These are phyloP conservation scores for Melaleuca alternifolia DNA, from an alignment of 345 rosid species.

Conservation along the genomic window DNA sequence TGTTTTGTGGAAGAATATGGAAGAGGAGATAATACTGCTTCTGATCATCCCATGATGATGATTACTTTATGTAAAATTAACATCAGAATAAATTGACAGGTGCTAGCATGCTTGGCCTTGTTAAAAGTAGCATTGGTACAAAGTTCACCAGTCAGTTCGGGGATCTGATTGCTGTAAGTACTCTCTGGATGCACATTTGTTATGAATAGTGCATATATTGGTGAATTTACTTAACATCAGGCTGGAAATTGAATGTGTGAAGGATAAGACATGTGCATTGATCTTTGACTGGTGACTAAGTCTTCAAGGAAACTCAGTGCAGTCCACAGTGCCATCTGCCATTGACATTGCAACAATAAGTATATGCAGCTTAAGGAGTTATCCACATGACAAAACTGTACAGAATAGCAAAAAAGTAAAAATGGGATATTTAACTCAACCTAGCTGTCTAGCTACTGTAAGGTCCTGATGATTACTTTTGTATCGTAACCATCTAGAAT, in stretches of 20 bases:
- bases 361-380: not conserved
- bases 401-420: not conserved
- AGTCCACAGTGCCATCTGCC: not conserved
- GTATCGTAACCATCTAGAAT: not conserved
- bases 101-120: conserved; percentile 57
- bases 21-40: not conserved
- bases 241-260: not conserved
- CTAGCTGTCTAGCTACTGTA: not conserved
- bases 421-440: not conserved
- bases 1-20: not conserved
- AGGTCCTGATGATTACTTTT: not conserved
- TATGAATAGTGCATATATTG: not conserved
- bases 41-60: not conserved
- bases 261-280: not conserved
- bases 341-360: not conserved
- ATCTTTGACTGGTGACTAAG: not conserved
- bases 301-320: not conserved
- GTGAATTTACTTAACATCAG: not conserved
- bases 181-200: not conserved
- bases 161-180: conserved; percentile 85
- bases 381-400: not conserved
- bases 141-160: conserved; percentile 97
- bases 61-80: not conserved
- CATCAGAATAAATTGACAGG: conserved; percentile 21
- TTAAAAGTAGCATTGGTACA: conserved; percentile 91